Percentiles rank a stretch among this genome's conserved stretches.
phyloP scores from a whole-genome alignment of 2,329 filamentous ascomycete genomes.

The Torrubiellomyces zombiae region DNA sequence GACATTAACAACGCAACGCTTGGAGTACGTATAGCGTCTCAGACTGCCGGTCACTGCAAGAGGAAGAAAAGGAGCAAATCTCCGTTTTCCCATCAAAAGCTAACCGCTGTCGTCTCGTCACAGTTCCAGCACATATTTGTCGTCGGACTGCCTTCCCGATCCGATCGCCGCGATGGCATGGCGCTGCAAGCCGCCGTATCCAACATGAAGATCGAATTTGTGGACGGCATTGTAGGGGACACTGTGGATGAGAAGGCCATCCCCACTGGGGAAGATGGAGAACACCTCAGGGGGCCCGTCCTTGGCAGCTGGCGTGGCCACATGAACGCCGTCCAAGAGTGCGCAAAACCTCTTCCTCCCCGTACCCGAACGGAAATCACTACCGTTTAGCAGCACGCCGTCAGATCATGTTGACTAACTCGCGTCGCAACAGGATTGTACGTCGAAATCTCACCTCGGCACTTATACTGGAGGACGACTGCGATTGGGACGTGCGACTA shows the following conservation, averaged over 20 bases:
- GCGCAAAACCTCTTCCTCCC: no score
- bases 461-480: conserved; percentile 38
- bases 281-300: conserved; percentile 11
- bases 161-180: conserved; percentile 34
- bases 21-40: no score
- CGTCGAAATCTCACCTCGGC: conserved; percentile 27
- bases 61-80: no score
- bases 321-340: conserved; percentile 20
- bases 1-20: no score
- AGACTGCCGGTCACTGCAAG: no score
- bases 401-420: no score
- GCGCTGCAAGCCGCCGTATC: conserved; percentile 27
- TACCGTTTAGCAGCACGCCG: no score
- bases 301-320: conserved; percentile 23
- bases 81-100: no score
- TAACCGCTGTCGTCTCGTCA: no score
- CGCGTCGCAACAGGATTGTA: conserved; percentile 18
- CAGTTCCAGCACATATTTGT: conserved; percentile 37
- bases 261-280: conserved; percentile 15
- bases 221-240: conserved; percentile 25
- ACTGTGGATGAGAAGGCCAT: conserved; percentile 20
- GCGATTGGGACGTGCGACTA: conserved; percentile 38
- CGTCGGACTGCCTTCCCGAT: conserved; percentile 31
- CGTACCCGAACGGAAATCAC: no score
- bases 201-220: conserved; percentile 25